Base-by-base conservation (phyloP, 352 stramenopile species). In the Phytophthora agathidicida region DNA sequence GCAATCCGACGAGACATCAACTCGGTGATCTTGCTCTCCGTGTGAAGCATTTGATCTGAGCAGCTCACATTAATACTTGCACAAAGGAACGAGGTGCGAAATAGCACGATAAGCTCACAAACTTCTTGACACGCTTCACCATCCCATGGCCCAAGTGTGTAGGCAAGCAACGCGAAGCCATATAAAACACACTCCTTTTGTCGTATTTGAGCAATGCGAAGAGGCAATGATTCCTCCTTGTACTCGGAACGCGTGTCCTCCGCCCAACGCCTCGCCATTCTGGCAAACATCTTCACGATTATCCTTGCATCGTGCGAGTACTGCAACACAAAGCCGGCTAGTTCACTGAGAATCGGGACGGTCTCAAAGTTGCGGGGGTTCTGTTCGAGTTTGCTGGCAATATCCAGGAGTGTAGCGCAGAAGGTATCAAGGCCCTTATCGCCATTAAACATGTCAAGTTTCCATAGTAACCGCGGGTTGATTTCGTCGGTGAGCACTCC, bases 21-120 rank as follows among this genome's bases (percentile, higher is more conserved):
- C n/a, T 79, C 58, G 2, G 48, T 30, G 13, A 90, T 51, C 14
- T 33, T 66, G 37, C 59, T 65, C 8, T 73, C 45, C 5, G 22
- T 35, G n/a, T 19, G 24, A 32, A 61, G 7, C 64, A 66, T 62
- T 33, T 62, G 19, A 1, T 56, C 35, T 13, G 41, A 68, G 5
- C 68, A 68, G 2, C 47, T 30, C 17, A 64, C 20, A 20, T 56
- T 60, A 20, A 73, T 60, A 26, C 58, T 69, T 2, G 52, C 47
- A 38, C 64, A 73, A 14, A 62, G 22, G 17, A 62, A 62, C 7
- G 70, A 64, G 7, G 73, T 80, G 28, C 71, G 62, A 38, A 83
- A 89, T 0, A 77, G 33, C 14, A 89, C 63, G 1, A 84, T 27
- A 27, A 86, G 45, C 30, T 87, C 73, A 23, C 67, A 80, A 5